A percentile compares a stretch with the other conserved stretches of the same genome.
These are phyloP conservation scores for Tulasnella sp. DNA, from an alignment of 768 basidiomycete genomes.

Conservation along the genomic window DNA sequence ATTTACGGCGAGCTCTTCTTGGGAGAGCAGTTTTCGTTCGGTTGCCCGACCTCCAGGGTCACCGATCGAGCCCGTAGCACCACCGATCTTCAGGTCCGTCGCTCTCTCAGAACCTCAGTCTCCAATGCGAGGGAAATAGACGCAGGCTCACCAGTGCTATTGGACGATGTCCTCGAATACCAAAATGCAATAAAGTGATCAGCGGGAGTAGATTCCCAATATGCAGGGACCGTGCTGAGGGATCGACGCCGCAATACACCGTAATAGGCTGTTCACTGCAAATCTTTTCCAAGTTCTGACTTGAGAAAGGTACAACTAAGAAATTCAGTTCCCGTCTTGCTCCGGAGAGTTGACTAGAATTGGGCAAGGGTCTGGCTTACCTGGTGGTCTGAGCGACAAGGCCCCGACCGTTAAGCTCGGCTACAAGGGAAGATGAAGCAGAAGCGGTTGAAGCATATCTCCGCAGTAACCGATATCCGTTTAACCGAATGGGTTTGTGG, in stretches of 20 bases:
- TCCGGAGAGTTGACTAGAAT: not conserved
- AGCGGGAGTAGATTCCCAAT: constrained; percentile 90
- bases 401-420: not conserved
- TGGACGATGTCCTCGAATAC: constrained; percentile 68
- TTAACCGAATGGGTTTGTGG: not conserved
- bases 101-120: not conserved
- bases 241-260: constrained; percentile 87
- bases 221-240: constrained; percentile 82
- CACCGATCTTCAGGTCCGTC: constrained; percentile 64
- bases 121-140: not conserved
- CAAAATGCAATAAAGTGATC: constrained; percentile 81
- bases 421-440: too few species aligned
- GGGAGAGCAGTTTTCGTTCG: constrained; percentile 65
- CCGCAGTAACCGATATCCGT: not conserved
- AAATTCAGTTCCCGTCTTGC: not conserved
- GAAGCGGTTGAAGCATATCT: not conserved
- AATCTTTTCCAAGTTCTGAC: not conserved
- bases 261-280: constrained; percentile 28
- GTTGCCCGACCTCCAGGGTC: constrained; percentile 87
- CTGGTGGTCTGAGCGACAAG: constrained; percentile 8
- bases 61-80: constrained; percentile 92
- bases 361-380: not conserved
- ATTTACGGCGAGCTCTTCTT: constrained; percentile 55
- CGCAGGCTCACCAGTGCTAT: constrained; percentile 66
- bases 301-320: not conserved